Base-by-base conservation (phyloP, 306 rosid genomes). In the Mimosa bimucronata region DNA sequence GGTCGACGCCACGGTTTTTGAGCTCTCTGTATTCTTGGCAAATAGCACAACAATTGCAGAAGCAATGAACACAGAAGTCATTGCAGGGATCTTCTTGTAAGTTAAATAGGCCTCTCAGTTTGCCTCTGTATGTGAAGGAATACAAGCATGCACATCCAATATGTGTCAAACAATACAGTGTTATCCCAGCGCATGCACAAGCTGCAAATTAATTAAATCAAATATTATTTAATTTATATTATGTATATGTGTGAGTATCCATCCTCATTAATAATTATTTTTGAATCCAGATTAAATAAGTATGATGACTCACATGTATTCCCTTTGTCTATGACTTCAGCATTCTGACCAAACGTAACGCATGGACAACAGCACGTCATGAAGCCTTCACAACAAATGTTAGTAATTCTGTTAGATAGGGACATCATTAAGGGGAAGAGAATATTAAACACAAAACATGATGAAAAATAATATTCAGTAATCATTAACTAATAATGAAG, bases 11-110 rank as follows among this genome's bases (percentile, higher is more conserved):
- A 61, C 87, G 87, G 45, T 81, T 77, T 61, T 81, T 81, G 66
- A 85, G 88, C 66, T 85, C 88, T 31, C 85, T 29, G 60, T 85
- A 34, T 42, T 85, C 85, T 81, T 85, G 88, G 23, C 85, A 77
- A 68, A 85, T 23, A 25, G 85, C 88, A 61, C 83, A 81, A 64
- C 2, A 0, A 41, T 9, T 0, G 66, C 83, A 85, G 3, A 77
- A 81, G 12, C 31, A 85, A 3, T 81, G 88, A 37, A 85, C 81
- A 6, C 81, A 78, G 10, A 18, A 81, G 34, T 85, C 88, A 1
- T 0, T 4, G 79, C 81, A 81, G 12, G 88, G 81, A n/a, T 74
- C 66, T 78, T 85, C 85, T 61, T 71, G 81, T 78, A 85, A 81
- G 6, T 64, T 60, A 34, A 50, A 85, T 16, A 68, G 21, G 1